Conservation (phyloP, 1,284 basidiomycete species). For the Chondrostereum purpureum region DNA sequence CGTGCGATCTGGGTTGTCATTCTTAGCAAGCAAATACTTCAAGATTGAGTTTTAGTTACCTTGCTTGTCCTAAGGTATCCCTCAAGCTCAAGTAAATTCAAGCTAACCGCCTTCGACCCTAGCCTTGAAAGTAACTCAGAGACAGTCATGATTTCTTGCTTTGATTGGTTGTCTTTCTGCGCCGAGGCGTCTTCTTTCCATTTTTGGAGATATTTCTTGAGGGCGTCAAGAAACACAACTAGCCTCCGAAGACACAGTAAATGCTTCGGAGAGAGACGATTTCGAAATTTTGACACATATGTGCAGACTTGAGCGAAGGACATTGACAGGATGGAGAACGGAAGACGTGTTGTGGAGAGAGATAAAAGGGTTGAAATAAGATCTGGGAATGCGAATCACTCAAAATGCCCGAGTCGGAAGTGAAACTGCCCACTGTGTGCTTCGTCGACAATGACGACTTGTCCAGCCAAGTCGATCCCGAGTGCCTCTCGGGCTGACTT, state of each 20-base stretch:
- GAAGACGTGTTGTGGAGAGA: slow-evolving; percentile 72
- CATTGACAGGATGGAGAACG: slow-evolving; percentile 48
- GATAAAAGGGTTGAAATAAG: slow-evolving; percentile 84
- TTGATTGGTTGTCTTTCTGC: slow-evolving; percentile 20
- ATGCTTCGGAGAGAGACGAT: slow-evolving; percentile 69
- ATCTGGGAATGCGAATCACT: slow-evolving; percentile 40
- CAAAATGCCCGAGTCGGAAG: background rate
- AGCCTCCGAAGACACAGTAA: slow-evolving; percentile 78
- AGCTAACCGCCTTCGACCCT: slow-evolving; percentile 60
- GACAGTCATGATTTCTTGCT: slow-evolving; percentile 57
- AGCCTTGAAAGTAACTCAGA: slow-evolving; percentile 59
- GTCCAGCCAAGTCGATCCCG: slow-evolving; percentile 76
- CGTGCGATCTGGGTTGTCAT: slow-evolving; percentile 47
- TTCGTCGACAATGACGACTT: slow-evolving; percentile 91
- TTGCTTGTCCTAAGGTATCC: slow-evolving; percentile 83
- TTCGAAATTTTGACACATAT: slow-evolving; percentile 79
- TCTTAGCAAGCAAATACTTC: slow-evolving; percentile 12
- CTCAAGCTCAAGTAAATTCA: slow-evolving; percentile 82
- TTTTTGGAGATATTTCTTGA: slow-evolving; percentile 53
- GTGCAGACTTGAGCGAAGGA: slow-evolving; percentile 75
- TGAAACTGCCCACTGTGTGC: slow-evolving; percentile 74
- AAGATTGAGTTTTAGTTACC: slow-evolving; percentile 36
- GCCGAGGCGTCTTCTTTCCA: slow-evolving; percentile 27
- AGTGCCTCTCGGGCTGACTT: slow-evolving; percentile 82
- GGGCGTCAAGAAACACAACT: slow-evolving; percentile 61